Percentiles rank a stretch among this genome's conserved stretches.
Evolutionary conservation across 768 basidiomycete genomes (phyloP).

Genomic region (Mycena maculata): DNA sequence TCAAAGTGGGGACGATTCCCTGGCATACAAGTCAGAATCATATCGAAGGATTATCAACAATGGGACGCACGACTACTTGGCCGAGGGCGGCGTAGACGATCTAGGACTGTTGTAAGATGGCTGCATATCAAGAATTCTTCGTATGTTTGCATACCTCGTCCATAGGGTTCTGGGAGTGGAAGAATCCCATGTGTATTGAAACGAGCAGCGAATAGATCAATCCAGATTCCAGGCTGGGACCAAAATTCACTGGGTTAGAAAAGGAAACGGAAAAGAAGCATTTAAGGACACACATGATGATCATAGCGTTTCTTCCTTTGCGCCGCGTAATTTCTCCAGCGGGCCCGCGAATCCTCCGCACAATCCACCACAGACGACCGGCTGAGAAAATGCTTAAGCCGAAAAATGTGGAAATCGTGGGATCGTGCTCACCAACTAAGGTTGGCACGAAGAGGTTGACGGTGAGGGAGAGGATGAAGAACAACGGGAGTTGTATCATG

Average conservation of each 20-base stretch:
- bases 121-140: no score
- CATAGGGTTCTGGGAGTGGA: slow-evolving; percentile 18
- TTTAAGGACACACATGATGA: slow-evolving; percentile 45
- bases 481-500: slow-evolving; percentile 39
- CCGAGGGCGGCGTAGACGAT: slow-evolving; percentile 21
- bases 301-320: slow-evolving; percentile 48
- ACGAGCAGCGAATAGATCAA: slow-evolving; percentile 52
- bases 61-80: slow-evolving; percentile 22
- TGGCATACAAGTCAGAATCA: slow-evolving; percentile 9
- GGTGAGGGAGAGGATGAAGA: slow-evolving; percentile 43
- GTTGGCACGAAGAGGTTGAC: slow-evolving; percentile 49
- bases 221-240: slow-evolving; percentile 52
- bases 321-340: slow-evolving; percentile 41
- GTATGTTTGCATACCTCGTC: slow-evolving; percentile 26
- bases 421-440: slow-evolving; percentile 45
- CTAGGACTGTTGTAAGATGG: neutral
- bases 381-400: slow-evolving; percentile 35
- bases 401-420: neutral
- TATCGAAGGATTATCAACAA: neutral
- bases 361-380: slow-evolving; percentile 50
- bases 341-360: slow-evolving; percentile 37
- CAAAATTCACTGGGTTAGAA: neutral
- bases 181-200: slow-evolving; percentile 27
- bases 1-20: slow-evolving; percentile 48
- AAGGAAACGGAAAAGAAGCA: neutral